Percentiles rank a stretch among this genome's conserved stretches.
Evolutionary conservation across 2,329 filamentous ascomycete genomes (phyloP).

Genomic region (Pseudogymnoascus sp.): DNA sequence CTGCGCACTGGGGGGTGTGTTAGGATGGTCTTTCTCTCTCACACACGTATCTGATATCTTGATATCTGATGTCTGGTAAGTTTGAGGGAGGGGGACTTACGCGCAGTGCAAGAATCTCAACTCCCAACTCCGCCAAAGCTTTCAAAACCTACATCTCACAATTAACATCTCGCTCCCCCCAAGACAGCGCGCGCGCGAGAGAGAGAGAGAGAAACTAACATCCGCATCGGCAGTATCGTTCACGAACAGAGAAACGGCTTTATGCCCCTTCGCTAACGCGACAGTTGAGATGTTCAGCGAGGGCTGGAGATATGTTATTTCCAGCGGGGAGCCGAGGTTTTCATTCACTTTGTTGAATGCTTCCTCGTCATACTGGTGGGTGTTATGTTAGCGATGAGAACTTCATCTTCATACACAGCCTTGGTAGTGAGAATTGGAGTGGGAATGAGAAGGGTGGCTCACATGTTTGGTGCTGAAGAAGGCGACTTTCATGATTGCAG

Average conservation of each 20-base stretch:
- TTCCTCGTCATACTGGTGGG: not conserved
- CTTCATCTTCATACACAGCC: not conserved
- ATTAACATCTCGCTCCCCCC: not conserved
- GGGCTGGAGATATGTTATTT: not conserved
- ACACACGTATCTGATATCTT: not conserved
- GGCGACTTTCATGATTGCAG: not conserved
- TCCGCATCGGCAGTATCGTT: slow-evolving; percentile 48
- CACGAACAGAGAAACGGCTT: slow-evolving; percentile 59
- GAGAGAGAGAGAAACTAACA: slow-evolving; percentile 26
- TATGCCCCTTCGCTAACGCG: slow-evolving; percentile 40
- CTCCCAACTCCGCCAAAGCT: not conserved
- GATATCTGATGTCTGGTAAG: not conserved
- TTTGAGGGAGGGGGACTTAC: not conserved
- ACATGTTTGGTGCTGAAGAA: not conserved
- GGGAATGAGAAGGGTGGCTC: not conserved
- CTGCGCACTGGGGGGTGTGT: slow-evolving; percentile 49
- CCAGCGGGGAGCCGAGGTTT: not conserved
- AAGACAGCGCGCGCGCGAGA: too few relatives aligned
- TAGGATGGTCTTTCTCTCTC: not conserved
- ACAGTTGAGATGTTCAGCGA: slow-evolving; percentile 34
- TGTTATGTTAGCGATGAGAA: not conserved
- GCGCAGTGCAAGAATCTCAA: not conserved
- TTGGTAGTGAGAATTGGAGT: not conserved
- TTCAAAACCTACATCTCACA: not conserved
- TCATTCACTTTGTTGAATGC: not conserved